Evolutionary conservation across 495 filamentous ascomycete species (phyloP).

Genomic region (Aspergillus baeticus): DNA sequence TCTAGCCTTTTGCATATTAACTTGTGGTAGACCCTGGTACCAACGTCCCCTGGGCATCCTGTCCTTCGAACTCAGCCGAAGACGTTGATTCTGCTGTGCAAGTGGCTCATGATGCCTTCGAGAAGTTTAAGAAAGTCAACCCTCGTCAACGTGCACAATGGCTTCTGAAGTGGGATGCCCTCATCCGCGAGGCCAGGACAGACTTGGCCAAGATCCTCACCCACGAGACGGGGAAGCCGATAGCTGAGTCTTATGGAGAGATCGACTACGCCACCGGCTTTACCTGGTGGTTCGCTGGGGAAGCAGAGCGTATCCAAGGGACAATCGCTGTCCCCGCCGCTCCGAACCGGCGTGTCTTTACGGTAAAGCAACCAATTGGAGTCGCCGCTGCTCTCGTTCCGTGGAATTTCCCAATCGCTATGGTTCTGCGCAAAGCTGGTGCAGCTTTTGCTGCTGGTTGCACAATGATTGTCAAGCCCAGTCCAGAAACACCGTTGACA

Average conservation of each 20-base stretch:
- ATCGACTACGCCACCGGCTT: conserved; percentile 61
- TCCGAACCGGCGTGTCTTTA: conserved; percentile 63
- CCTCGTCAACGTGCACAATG: conserved; percentile 61
- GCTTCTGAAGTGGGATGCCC: conserved; percentile 58
- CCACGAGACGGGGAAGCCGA: conserved; percentile 64
- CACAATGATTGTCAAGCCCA: conserved; percentile 62
- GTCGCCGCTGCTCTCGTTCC: conserved; percentile 64
- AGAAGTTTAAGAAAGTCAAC: conserved; percentile 57
- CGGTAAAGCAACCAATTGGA: conserved; percentile 68
- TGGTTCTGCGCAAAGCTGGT: conserved; percentile 68
- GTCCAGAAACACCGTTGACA: conserved; percentile 60
- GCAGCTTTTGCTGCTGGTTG: conserved; percentile 72
- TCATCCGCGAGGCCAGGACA: conserved; percentile 49
- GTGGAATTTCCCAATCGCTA: conserved; percentile 64
- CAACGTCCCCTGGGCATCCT: conserved; percentile 61
- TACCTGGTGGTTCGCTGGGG: conserved; percentile 65
- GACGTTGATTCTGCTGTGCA: conserved; percentile 63
- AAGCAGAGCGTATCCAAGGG: conserved; percentile 69
- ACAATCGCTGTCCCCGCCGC: conserved; percentile 53
- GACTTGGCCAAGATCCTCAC: conserved; percentile 60
- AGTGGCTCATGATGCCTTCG: conserved; percentile 59
- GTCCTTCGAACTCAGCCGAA: conserved; percentile 56
- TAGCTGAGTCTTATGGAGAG: conserved; percentile 57
- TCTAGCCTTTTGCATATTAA: neutral
- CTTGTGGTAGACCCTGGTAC: conserved; percentile 59